phyloP scores from a whole-genome alignment of 257 asterid species.

The Mitragyna speciosa region DNA sequence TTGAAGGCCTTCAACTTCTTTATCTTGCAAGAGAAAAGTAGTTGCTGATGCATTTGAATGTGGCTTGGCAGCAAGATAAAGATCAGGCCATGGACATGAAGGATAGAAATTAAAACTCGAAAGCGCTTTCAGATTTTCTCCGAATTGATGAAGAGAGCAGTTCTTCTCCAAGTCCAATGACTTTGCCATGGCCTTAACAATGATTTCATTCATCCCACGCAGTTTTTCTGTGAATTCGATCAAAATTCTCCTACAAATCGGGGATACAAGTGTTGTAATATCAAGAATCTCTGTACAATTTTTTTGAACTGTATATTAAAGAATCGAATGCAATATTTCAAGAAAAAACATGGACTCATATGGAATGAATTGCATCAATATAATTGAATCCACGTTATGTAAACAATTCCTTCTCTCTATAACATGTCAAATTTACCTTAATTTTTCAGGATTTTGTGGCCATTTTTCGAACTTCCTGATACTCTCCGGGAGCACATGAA shows the following conservation, averaged over 20 bases:
- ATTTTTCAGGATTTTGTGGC: conserved; percentile 34
- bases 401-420: too few species aligned
- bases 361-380: too few species aligned
- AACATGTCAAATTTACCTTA: conserved; percentile 20
- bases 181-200: conserved; percentile 33
- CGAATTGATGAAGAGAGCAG: conserved; percentile 27
- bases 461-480: conserved; percentile 29
- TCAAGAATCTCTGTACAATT: too few species aligned
- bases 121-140: conserved; percentile 22
- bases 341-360: too few species aligned
- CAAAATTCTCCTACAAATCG: conserved; percentile 22
- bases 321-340: too few species aligned
- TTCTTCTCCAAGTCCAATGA: conserved; percentile 35
- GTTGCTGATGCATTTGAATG: conserved; percentile 56
- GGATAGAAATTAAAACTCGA: conserved; percentile 50
- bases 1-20: conserved; percentile 64
- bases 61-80: conserved; percentile 51
- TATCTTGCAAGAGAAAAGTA: conserved; percentile 60
- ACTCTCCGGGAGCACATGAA: conserved; percentile 28
- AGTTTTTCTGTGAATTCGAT: conserved; percentile 17
- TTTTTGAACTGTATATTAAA: too few species aligned
- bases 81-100: conserved; percentile 57
- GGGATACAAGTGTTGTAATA: too few species aligned
- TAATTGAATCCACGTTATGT: too few species aligned
- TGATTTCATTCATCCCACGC: conserved; percentile 15